A percentile compares a stretch with the other conserved stretches of the same genome.
These are phyloP conservation scores for Inga laurina DNA, from an alignment of 306 rosid species.

Conservation along the genomic window DNA sequence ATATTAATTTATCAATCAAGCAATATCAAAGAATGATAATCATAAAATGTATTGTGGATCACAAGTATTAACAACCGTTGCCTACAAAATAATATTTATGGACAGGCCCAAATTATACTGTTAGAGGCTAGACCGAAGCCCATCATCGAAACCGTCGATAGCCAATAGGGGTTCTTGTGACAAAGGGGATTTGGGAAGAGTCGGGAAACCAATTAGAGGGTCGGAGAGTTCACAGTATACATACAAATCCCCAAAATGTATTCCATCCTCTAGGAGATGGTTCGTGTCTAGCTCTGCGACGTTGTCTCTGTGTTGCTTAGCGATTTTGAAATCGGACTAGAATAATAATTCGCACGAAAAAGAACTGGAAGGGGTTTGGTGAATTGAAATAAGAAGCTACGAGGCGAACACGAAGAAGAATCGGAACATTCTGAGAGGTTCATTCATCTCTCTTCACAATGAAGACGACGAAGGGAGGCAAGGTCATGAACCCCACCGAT, in stretches of 20 bases:
- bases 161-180: background rate
- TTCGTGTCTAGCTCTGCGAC: background rate
- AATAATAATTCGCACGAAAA: background rate
- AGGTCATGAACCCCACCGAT: slow-evolving; percentile 84
- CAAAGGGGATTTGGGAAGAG: background rate
- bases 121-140: background rate
- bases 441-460: slow-evolving; percentile 30
- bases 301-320: background rate
- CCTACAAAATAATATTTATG: too few species aligned
- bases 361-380: background rate
- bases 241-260: background rate
- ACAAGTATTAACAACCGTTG: background rate
- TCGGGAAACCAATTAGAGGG: background rate
- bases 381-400: background rate
- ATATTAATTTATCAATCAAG: too few species aligned
- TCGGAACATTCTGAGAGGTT: background rate
- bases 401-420: background rate
- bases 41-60: too few species aligned
- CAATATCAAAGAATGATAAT: too few species aligned
- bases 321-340: background rate
- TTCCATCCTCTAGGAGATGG: background rate
- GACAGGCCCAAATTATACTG: background rate
- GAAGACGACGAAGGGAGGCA: slow-evolving; percentile 87
- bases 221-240: background rate
- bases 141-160: background rate